Evolutionary conservation across 768 basidiomycete species (phyloP).

Genomic region (Xanthoconium purpureum): DNA sequence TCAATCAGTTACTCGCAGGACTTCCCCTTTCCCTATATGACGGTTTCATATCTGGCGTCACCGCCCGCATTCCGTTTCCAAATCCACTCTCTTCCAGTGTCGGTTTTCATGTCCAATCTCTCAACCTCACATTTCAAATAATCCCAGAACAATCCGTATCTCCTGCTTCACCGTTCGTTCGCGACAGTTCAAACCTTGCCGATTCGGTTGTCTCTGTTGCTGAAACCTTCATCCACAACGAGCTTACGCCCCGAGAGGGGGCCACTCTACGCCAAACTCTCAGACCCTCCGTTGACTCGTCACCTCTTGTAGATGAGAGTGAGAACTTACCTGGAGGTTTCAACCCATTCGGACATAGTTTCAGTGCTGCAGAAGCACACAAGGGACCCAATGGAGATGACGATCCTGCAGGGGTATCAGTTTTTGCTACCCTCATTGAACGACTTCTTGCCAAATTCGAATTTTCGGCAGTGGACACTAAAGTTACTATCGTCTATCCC

Average conservation of each 20-base stretch:
- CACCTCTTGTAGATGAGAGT: slow-evolving; percentile 33
- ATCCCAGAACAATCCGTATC: slow-evolving; percentile 20
- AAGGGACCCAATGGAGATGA: slow-evolving; percentile 36
- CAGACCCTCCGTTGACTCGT: slow-evolving; percentile 40
- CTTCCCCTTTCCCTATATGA: slow-evolving; percentile 67
- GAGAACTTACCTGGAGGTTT: slow-evolving; percentile 66
- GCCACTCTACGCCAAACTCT: slow-evolving; percentile 68
- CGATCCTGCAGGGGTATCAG: slow-evolving; percentile 72
- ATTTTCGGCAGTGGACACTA: slow-evolving; percentile 67
- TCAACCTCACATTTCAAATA: slow-evolving; percentile 65
- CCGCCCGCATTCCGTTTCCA: slow-evolving; percentile 80
- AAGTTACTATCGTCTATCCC: slow-evolving; percentile 66
- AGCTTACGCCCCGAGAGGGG: slow-evolving; percentile 70
- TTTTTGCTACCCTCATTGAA: slow-evolving; percentile 80
- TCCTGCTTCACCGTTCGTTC: slow-evolving; percentile 9
- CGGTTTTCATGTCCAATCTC: slow-evolving; percentile 63
- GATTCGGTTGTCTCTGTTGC: slow-evolving; percentile 83
- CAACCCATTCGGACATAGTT: slow-evolving; percentile 44
- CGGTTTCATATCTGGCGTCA: slow-evolving; percentile 72
- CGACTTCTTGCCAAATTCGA: slow-evolving; percentile 75
- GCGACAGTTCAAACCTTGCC: slow-evolving; percentile 47
- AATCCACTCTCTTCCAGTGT: slow-evolving; percentile 76
- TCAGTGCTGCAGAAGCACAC: slow-evolving; percentile 34
- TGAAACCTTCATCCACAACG: slow-evolving; percentile 82
- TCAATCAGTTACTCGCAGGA: slow-evolving; percentile 64